Evolutionary conservation across 257 asterid genomes (phyloP).

Genomic region (Haberlea rhodopensis): DNA sequence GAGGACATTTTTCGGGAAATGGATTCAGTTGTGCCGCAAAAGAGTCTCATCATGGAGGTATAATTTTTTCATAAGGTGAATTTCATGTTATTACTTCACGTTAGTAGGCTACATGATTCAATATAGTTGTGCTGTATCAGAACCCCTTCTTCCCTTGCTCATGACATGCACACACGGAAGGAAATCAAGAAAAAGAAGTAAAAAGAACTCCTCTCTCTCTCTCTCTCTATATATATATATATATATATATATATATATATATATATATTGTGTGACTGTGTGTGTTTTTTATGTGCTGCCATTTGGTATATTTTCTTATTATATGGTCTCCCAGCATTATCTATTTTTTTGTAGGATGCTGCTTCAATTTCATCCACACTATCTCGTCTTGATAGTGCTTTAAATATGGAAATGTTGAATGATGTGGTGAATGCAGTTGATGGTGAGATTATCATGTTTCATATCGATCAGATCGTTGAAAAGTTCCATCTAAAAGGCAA

Average conservation of each 20-base stretch:
- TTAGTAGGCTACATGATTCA: too few relatives aligned
- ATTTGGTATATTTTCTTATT: too few relatives aligned
- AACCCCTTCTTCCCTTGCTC: slow-evolving; percentile 1
- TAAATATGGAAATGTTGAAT: slow-evolving; percentile 28
- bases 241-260: too few relatives aligned
- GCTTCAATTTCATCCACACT: slow-evolving; percentile 24
- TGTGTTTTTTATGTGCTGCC: too few relatives aligned
- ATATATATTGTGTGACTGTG: too few relatives aligned
- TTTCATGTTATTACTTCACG: too few relatives aligned
- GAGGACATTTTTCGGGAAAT: too few relatives aligned
- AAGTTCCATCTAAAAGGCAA: slow-evolving; percentile 37
- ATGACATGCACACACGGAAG: slow-evolving; percentile 4
- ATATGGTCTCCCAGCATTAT: too few relatives aligned
- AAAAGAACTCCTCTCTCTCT: background rate
- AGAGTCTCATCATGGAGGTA: too few relatives aligned
- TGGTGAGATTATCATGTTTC: slow-evolving; percentile 29
- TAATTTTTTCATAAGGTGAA: too few relatives aligned
- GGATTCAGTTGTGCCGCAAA: too few relatives aligned
- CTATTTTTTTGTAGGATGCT: slow-evolving; percentile 31
- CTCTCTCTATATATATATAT: slow-evolving; percentile 15
- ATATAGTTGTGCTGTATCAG: background rate
- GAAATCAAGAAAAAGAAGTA: background rate
- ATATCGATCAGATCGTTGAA: slow-evolving; percentile 36
- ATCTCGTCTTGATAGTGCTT: slow-evolving; percentile 24
- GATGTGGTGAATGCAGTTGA: slow-evolving; percentile 31